Conservation (phyloP, 2,329 filamentous ascomycete genomes). For the Penicillium sp. region DNA sequence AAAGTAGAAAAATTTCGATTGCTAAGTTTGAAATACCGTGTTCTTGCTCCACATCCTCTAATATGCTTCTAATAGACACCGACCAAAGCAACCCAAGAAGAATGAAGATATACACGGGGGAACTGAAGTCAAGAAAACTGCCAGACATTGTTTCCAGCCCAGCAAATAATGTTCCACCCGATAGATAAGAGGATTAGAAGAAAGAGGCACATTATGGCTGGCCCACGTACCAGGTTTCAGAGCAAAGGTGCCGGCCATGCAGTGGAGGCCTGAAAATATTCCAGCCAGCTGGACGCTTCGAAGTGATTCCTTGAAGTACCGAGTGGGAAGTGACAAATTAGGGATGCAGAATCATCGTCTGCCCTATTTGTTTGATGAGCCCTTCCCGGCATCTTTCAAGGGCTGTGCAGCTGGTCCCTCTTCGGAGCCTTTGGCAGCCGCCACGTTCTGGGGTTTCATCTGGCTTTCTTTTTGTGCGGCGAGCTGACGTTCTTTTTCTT, state of each 20-base stretch:
- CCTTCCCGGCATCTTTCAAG: constrained; percentile 14
- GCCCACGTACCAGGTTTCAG: not conserved
- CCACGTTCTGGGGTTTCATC: constrained; percentile 46
- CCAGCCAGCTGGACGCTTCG: constrained; percentile 1
- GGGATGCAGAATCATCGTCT: not conserved
- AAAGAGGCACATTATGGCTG: not conserved
- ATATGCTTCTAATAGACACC: constrained; percentile 14
- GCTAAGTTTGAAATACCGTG: not conserved
- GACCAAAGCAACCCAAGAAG: constrained; percentile 1
- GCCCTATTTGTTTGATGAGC: constrained; percentile 4
- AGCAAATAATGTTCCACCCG: not conserved
- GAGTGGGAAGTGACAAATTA: not conserved
- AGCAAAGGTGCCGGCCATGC: not conserved
- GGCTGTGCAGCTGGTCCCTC: constrained; percentile 25
- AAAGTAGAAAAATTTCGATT: not conserved
- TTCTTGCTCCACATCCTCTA: constrained; percentile 10
- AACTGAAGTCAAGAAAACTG: not conserved
- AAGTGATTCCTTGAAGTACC: not conserved
- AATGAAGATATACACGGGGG: constrained; percentile 7
- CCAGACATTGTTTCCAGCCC: not conserved
- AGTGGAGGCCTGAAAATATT: not conserved
- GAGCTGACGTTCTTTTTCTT: constrained; percentile 73
- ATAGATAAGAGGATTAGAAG: not conserved
- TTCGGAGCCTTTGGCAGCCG: constrained; percentile 17
- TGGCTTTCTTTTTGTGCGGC: constrained; percentile 74